Conservation (phyloP, 805 yeast genomes). For the Metschnikowia colocasiae region DNA sequence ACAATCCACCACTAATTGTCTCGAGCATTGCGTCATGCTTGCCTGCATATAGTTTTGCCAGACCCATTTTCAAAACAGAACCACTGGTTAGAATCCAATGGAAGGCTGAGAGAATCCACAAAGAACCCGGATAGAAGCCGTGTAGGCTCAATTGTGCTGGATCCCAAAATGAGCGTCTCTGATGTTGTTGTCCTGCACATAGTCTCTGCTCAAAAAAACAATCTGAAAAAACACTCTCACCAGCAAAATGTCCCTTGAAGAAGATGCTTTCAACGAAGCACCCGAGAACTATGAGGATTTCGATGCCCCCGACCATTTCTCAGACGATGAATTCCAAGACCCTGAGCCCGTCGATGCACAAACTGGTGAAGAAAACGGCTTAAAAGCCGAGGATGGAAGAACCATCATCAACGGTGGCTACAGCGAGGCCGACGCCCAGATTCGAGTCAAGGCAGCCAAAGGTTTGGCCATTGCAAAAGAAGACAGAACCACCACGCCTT, state of each 20-base stretch:
- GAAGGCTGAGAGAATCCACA: too few species aligned
- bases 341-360: slow-evolving; percentile 25
- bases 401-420: slow-evolving; percentile 68
- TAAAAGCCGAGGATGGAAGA: slow-evolving; percentile 65
- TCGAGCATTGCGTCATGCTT: too few species aligned
- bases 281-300: slow-evolving; percentile 72
- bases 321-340: slow-evolving; percentile 60
- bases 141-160: too few species aligned
- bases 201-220: slow-evolving; percentile 5
- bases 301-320: slow-evolving; percentile 75
- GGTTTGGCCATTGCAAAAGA: slow-evolving; percentile 89
- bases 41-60: too few species aligned
- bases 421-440: slow-evolving; percentile 51
- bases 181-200: background rate
- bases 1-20: too few species aligned
- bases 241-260: slow-evolving; percentile 38
- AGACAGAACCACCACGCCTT: slow-evolving; percentile 91
- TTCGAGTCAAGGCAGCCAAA: slow-evolving; percentile 59
- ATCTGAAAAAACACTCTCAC: slow-evolving; percentile 3
- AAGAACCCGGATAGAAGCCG: too few species aligned
- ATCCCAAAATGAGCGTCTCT: too few species aligned
- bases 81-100: too few species aligned
- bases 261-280: slow-evolving; percentile 62
- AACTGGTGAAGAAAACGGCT: slow-evolving; percentile 36
- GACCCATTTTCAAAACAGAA: too few species aligned